Evolutionary conservation across 345 rosid genomes (phyloP), one percentile per base, ranked within the genome.

Genomic region (Eucalyptus viminalis): DNA sequence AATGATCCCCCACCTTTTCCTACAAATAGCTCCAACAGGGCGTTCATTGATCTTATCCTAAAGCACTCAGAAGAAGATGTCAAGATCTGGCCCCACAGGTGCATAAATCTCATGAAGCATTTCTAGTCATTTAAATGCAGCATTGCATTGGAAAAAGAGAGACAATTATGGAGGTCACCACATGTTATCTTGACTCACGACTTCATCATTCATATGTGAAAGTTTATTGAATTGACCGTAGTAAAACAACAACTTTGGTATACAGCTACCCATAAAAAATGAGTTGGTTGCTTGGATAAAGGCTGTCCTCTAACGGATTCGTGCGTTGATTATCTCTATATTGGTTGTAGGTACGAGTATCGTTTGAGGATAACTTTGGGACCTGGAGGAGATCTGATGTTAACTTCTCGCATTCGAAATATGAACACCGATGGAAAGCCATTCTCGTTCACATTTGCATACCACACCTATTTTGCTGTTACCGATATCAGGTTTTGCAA

Each of bases 1-100:
- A 86, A 90, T 80, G 94, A 96, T 81, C 97, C 99, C 80, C 98
- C 99, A 40, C 97, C 94, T 89, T 90, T 92, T 86, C 90, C 90
- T 5, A 87, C 94, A 89, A 90, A 60, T 86, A 89, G 88, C 90
- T 43, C 92, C n/a, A 88, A 87, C 92, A 92, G 83, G 91, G 93
- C 99, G 34, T 93, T 90, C n/a, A 88, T 97, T 91, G 98, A 97
- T 89, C 93, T 96, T 86, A 95, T 97, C 89, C 93, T 95, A 50
- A 94, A 87, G 92, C 94, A 92, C 81, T 93, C 96, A 87, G 91
- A 93, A 83, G 99, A 93, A 15, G 99, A 95, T 87, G 69, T 91
- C 86, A 97, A 96, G 92, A 93, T 94, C 87, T 97, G 99, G 98
- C 97, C 99, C 88, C 95, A 96, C 89, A 97, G 96, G 99, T 96